phyloP scores from a whole-genome alignment of 1,284 basidiomycete species.

The Xerocomus amazonicus region DNA sequence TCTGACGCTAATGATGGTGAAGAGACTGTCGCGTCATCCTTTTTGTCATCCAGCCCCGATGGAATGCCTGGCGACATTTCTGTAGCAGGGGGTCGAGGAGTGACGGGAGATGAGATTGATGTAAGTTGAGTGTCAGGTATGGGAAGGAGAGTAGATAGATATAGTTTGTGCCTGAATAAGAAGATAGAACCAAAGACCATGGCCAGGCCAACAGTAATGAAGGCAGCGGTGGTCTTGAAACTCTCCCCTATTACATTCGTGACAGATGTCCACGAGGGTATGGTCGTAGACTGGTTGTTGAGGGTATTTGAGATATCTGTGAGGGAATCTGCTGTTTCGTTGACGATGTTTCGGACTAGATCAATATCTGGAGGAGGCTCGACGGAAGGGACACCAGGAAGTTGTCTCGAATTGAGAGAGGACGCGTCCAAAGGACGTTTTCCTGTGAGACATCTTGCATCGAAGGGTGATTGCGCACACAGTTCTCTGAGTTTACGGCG shows the following conservation, averaged over 20 bases:
- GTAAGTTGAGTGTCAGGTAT: conserved; percentile 1
- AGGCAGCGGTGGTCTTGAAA: conserved; percentile 8
- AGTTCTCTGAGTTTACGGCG: conserved; percentile 39
- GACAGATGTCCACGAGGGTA: conserved; percentile 20
- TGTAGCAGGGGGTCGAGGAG: background rate
- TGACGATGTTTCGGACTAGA: background rate
- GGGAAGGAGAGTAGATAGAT: conserved; percentile 4
- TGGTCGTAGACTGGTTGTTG: conserved; percentile 10
- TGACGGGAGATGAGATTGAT: background rate
- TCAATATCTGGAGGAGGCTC: conserved; percentile 21
- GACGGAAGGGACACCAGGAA: conserved; percentile 33
- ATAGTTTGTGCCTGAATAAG: conserved; percentile 26
- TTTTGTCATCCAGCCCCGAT: conserved; percentile 4
- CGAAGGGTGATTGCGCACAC: conserved; percentile 37
- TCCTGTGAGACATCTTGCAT: conserved; percentile 60
- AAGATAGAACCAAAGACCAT: conserved; percentile 22
- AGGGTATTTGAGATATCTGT: conserved; percentile 16
- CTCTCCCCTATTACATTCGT: conserved; percentile 9
- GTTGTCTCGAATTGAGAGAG: conserved; percentile 31
- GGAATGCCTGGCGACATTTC: background rate
- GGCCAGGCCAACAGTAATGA: conserved; percentile 26
- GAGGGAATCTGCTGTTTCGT: conserved; percentile 12
- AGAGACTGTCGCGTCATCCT: background rate
- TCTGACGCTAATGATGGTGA: background rate
- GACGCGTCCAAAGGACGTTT: conserved; percentile 47